These are phyloP conservation scores for Phytophthora colocasiae DNA, from an alignment of 352 stramenopile species.

Conservation along the genomic window DNA sequence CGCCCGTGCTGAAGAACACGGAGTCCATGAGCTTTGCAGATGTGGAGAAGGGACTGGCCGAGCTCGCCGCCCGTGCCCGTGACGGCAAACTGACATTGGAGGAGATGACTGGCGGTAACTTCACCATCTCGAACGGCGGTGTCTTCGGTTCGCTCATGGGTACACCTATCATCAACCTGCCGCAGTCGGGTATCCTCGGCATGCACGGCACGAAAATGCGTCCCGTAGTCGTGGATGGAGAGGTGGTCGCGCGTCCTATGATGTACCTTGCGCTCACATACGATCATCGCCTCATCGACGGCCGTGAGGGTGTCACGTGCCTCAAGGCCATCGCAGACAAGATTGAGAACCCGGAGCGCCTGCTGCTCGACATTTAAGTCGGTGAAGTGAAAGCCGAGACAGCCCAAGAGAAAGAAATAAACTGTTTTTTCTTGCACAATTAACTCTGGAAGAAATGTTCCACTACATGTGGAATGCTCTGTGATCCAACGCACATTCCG, in stretches of 20 bases:
- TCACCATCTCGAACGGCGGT: conserved; percentile 99
- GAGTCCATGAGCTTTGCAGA: conserved; percentile 98
- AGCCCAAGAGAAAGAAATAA: conserved; percentile 21
- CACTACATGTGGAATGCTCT: conserved; percentile 42
- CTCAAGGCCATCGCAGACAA: conserved; percentile 98
- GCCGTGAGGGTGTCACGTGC: conserved; percentile 98
- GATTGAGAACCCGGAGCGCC: conserved; percentile 95
- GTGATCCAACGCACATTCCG: conserved; percentile 25
- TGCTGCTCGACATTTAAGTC: conserved; percentile 96
- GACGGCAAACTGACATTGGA: conserved; percentile 82
- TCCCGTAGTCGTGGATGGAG: conserved; percentile 93
- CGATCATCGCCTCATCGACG: conserved; percentile 99
- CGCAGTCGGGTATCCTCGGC: conserved; percentile 98
- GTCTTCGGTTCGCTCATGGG: conserved; percentile 95
- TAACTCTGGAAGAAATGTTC: conserved; percentile 43
- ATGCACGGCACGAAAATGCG: conserved; percentile 99
- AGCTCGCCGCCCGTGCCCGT: conserved; percentile 89
- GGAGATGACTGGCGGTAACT: conserved; percentile 73
- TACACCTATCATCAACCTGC: conserved; percentile 99
- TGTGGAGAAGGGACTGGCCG: conserved; percentile 96
- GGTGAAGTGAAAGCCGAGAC: conserved; percentile 6
- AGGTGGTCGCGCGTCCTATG: conserved; percentile 98
- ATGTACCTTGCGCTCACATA: conserved; percentile 99
- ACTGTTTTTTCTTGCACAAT: conserved; percentile 13
- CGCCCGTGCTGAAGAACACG: conserved; percentile 98